Evolutionary conservation across 345 rosid genomes (phyloP), one percentile per base, ranked within the genome.

Genomic region (Murraya paniculata): DNA sequence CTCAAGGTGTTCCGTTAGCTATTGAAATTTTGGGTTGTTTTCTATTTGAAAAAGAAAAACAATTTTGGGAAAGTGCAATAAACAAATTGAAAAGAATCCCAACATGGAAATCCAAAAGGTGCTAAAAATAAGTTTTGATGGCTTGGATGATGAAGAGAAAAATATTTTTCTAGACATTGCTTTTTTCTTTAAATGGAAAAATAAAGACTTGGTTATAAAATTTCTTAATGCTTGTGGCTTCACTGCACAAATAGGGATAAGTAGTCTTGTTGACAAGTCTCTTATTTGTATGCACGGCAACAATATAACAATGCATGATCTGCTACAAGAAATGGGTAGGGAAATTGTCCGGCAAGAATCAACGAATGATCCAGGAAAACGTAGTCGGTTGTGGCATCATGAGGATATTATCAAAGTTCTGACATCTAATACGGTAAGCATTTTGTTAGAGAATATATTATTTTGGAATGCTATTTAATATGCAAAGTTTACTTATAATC

Each of bases 181-280:
- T 1, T 74, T 79, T 74, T 71, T 82, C 21, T n/a, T 78, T 31
- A 82, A 78, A 71, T 61, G 57, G 2, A 39, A 71, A 48, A 22
- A 35, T 56, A 16, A 60, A 50, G 38, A 50, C n/a, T 50, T 56
- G 30, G 64, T 72, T 16, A 9, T 14, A 24, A 13, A 64, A 22
- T 45, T 66, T 35, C 41, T 73, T 33, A 58, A 79, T 9, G 59
- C 60, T 27, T 78, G 77, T 38, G 76, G 64, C 2, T 64, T 72
- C 19, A 53, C 75, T 77, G 60, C 80, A 3, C 41, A 27, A 2
- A n/a, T n/a, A 7, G 81, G 80, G 22, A 45, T 81, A 10, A 27
- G 4, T 0, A 64, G 41, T 36, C 78, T 81, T 18, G 21, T 57
- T 2, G 55, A 36, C 16, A 66, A 48, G 50, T 59, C 81, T 72